Conservation (phyloP, 1,284 basidiomycete species). For the Schizophyllum commune region DNA sequence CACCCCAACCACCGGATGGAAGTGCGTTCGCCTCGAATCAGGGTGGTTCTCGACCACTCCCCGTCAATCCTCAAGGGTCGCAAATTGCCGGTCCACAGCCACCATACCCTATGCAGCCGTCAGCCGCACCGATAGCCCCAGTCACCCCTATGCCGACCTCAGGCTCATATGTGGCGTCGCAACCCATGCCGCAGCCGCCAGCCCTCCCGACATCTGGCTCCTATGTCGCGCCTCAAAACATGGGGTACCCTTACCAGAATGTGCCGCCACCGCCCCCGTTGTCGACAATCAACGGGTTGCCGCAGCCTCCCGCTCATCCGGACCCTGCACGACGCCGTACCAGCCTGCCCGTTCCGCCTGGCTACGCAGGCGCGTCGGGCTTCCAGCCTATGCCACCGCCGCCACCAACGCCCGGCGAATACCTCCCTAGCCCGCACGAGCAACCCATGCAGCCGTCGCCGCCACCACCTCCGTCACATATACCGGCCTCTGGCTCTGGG, state of each 20-base stretch:
- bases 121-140: background rate
- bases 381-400: slow-evolving; percentile 20
- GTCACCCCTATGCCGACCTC: background rate
- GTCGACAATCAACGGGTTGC: background rate
- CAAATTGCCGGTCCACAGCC: background rate
- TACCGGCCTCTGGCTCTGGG: slow-evolving; percentile 15
- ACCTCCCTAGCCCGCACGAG: slow-evolving; percentile 10
- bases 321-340: slow-evolving; percentile 15
- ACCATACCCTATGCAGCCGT: background rate
- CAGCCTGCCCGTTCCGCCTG: slow-evolving; percentile 29
- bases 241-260: slow-evolving; percentile 1
- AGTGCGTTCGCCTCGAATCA: slow-evolving; percentile 22
- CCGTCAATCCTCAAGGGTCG: slow-evolving; percentile 14
- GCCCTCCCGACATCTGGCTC: background rate
- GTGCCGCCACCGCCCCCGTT: slow-evolving; percentile 2
- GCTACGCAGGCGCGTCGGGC: slow-evolving; percentile 18
- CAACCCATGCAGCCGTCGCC: slow-evolving; percentile 7
- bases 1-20: slow-evolving; percentile 28
- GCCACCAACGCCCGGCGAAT: slow-evolving; percentile 15
- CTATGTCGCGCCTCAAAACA: background rate
- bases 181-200: background rate
- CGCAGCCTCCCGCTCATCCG: slow-evolving; percentile 6
- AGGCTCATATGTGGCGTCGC: background rate
- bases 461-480: slow-evolving; percentile 15
- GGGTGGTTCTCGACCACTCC: slow-evolving; percentile 45